Evolutionary conservation across 2,329 filamentous ascomycete genomes (phyloP), one percentile per base, ranked within the genome.

Genomic region (Pseudogymnoascus sp.): DNA sequence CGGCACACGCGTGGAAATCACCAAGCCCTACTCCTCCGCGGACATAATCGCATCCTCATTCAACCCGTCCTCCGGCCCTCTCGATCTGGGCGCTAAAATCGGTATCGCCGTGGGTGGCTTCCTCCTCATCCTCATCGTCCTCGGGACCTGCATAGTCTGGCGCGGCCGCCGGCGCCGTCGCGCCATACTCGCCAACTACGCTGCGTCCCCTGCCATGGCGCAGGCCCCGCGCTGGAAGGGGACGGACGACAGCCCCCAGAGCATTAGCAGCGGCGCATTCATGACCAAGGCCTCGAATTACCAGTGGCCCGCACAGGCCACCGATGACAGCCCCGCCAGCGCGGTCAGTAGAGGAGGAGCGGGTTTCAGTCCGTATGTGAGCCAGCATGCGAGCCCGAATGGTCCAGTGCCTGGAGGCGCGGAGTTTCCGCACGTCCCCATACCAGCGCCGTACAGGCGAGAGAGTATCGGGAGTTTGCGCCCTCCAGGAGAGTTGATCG

Each of bases 101-200:
- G 70, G 70, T 1, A 69, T 71, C 19, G 64, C 64, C 14, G 63
- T 72, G 8, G 67, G 60, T n/a, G 42, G 63, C 25, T 60, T 16
- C 8, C 58, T 64, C 2, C 7, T 69, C 0, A 19, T 69, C 11
- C 28, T 70, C 38, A 35, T 66, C 25, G 4, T 49, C 2, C 7
- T 64, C n/a, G 64, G 61, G 30, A 60, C 63, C 19, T n/a, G 60
- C 3, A 65, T 68, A 59, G 42, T 70, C 9, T 69, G 62, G 30
- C 79, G 78, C 38, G 85, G 85, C 3, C 83, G 80, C 63, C 80
- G 83, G 7, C 77, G 80, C 12, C 78, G 84, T 58, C 78, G 79
- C 22, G 77, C 79, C 0, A 84, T 79, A 66, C 73, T 87, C 1
- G 77, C 75, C 41, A 73, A 75, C 11, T 59, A 59, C 33, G 58